Base-by-base conservation (phyloP, 176 grass and related monocot species). In the Eremochloa ophiuroides region DNA sequence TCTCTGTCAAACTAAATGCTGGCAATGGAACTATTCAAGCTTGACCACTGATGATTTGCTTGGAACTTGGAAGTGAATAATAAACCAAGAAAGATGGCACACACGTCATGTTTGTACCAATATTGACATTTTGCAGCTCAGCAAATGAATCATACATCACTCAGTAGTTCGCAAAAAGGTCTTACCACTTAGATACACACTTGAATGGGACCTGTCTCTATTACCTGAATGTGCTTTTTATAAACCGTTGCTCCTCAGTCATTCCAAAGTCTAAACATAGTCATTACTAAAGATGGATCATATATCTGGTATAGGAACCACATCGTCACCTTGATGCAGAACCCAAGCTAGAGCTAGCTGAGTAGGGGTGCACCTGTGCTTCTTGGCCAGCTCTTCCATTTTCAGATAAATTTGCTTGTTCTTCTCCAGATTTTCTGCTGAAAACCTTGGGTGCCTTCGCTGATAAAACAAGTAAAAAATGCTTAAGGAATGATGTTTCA, bases 291-390 rank as follows among this genome's bases (percentile, higher is more conserved):
- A 56, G 53, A 56, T 23, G 53, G 22, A 58, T 11, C 9, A 59
- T 26, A 27, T 60, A 60, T 27, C 56, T 87, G 94, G 94, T 67
- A 97, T 91, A 12, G 88, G 94, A 85, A 85, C 88, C 28, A 97
- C 91, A 85, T 91, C 86, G 29, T 87, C 69, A 64, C 93, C 94
- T 91, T 93, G 94, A 70, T 93, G 85, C 11, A 93, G 53, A 76
- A 97, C 80, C 94, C 91, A 97, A 48, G 94, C 86, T 42, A 93
- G 65, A 87, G 94, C 94, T 79, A 97, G 77, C 50, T 91, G 91
- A 80, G 81, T 64, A 42, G 88, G 74, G 69, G 73, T 91, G 25
- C 94, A 89, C 30, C 85, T 78, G 48, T 97, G 91, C 67, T 93
- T 97, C 44, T 76, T 85, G 4, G 88, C 85, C 11, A 93, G 69